phyloP scores from a whole-genome alignment of 1,284 basidiomycete genomes.

The Cryptococcus floricola region DNA sequence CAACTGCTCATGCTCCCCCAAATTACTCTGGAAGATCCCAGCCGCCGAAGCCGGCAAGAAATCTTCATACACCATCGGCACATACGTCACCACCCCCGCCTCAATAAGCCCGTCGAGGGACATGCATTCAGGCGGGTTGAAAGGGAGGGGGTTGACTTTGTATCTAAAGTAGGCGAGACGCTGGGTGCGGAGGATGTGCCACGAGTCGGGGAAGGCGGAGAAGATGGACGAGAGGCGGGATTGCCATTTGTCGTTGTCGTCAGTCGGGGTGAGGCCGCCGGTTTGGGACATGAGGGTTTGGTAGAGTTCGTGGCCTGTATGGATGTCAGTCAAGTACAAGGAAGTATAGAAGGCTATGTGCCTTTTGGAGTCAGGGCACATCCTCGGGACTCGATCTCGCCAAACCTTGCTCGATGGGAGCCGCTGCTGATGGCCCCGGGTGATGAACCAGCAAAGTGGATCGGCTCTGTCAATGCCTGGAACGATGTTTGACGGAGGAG shows the following conservation, averaged over 20 bases:
- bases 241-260: conserved; percentile 42
- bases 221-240: conserved; percentile 27
- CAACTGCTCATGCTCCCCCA: conserved; percentile 24
- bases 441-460: conserved; percentile 35
- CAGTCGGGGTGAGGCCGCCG: conserved; percentile 21
- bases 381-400: conserved; percentile 51
- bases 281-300: conserved; percentile 28
- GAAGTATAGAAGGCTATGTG: conserved; percentile 1
- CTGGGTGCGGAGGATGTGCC: conserved; percentile 25
- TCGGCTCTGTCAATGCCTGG: conserved; percentile 48
- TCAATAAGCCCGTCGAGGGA: conserved; percentile 30
- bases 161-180: conserved; percentile 35
- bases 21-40: conserved; percentile 51
- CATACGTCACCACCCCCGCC: conserved; percentile 32
- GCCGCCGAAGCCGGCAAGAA: conserved; percentile 51
- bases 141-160: conserved; percentile 2
- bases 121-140: not conserved
- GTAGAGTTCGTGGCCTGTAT: conserved; percentile 33
- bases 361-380: conserved; percentile 48
- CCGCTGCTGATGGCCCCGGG: conserved; percentile 16
- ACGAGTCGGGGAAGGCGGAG: conserved; percentile 35
- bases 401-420: conserved; percentile 50
- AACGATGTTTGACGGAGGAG: conserved; percentile 51
- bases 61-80: conserved; percentile 50
- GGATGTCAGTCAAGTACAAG: not conserved